Base-by-base conservation (phyloP, 805 yeast species). In the Myxozyma geophila region DNA sequence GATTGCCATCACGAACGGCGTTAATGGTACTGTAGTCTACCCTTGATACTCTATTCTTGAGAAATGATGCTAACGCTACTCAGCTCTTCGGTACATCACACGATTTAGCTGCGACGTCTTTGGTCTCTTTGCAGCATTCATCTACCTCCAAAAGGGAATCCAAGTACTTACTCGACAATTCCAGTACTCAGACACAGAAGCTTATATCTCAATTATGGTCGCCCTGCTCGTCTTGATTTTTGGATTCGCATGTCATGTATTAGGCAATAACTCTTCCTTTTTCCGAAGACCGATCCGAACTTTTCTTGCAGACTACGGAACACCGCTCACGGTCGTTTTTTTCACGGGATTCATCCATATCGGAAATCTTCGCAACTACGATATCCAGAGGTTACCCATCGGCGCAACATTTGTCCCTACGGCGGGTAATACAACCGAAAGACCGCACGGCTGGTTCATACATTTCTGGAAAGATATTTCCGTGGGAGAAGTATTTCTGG, bases 311-410 rank as follows among this genome's bases (percentile, higher is more conserved):
- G 99, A 93, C 74, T 93, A 95, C 73, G 88, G 96, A 0, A 88
- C 92, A 1, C 96, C 97, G 0, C 71, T 86, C 13, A 80, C 87
- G 28, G 96, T 95, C 17, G 82, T 95, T 2, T 93, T 93, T 74
- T 95, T 95, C 81, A 87, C 97, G 0, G 97, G 96, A 0, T 91
- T 93, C 70, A 83, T 87, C n/a, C 96, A 90, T 78, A 92, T 93
- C 76, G 96, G 96, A 0, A 81, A 82, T 51, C 77, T 93, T 63
- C 70, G 80, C n/a, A 72, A 80, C 23, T 83, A 89, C 0, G 67
- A 81, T 13, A 81, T 93, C 68, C 83, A 84, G 39, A 81, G 77
- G 53, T 79, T 95, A 46, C 95, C 96, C 1, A 86, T 85, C 17
- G 83, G 90, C 1, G 80, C 80, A 60, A 80, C 97, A 0, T 95